Conservation (phyloP, 352 stramenopile genomes). For the Thalassiosira livingstoniorum region DNA sequence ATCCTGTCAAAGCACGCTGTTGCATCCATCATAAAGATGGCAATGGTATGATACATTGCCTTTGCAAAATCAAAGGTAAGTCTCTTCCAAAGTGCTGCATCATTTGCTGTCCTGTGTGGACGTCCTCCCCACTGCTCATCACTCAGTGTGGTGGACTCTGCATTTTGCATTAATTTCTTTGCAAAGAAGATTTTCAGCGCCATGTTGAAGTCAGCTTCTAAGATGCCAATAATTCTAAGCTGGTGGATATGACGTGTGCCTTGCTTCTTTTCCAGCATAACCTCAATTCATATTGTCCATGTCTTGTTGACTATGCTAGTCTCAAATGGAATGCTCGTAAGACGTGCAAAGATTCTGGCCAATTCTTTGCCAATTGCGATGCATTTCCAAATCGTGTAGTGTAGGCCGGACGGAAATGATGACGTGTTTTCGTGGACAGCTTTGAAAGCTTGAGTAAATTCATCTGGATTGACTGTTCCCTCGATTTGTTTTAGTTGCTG, state of each 20-base stretch:
- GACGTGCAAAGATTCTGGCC: neutral
- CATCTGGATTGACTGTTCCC: neutral
- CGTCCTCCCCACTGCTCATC: too few relatives aligned
- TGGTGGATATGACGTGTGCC: neutral
- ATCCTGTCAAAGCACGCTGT: constrained; percentile 1
- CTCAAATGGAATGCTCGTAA: neutral
- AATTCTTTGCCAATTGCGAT: neutral
- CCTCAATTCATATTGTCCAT: neutral
- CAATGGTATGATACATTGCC: neutral
- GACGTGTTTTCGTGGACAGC: neutral
- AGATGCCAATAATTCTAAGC: too few relatives aligned
- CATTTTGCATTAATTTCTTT: neutral
- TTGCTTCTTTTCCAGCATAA: constrained; percentile 9
- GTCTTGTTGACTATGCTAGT: neutral
- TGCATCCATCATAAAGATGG: neutral
- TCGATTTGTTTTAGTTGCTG: neutral
- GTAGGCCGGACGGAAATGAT: neutral
- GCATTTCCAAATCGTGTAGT: constrained; percentile 30
- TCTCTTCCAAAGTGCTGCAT: neutral
- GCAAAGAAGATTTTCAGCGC: too few relatives aligned
- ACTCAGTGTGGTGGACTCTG: neutral
- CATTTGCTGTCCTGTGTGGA: neutral
- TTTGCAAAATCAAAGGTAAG: neutral
- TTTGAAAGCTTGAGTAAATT: constrained; percentile 22
- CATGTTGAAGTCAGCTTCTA: too few relatives aligned